phyloP scores from a whole-genome alignment of 495 filamentous ascomycete genomes.

The Penicillium alfredii region DNA sequence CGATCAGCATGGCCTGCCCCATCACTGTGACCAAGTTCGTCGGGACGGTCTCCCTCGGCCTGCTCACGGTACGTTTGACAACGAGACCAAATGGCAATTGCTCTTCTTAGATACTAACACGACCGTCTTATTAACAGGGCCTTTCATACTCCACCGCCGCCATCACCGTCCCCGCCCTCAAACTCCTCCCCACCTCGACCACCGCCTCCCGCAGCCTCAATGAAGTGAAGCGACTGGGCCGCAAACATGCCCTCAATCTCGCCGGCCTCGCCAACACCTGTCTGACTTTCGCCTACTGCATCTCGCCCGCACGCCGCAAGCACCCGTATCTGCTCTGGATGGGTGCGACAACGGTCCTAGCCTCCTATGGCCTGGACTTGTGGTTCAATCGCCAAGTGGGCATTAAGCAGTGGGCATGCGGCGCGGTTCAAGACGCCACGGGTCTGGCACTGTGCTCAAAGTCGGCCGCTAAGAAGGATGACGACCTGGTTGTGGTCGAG shows the following conservation, averaged over 20 bases:
- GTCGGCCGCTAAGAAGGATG: constrained; percentile 54
- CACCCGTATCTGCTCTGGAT: constrained; percentile 89
- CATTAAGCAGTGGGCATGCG: constrained; percentile 25
- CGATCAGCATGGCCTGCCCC: constrained; percentile 55
- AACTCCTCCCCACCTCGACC: constrained; percentile 66
- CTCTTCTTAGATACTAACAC: constrained; percentile 2
- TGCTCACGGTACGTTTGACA: constrained; percentile 65
- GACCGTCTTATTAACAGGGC: constrained; percentile 48
- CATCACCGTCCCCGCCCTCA: constrained; percentile 68
- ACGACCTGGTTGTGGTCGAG: constrained; percentile 54
- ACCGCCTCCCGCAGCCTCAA: constrained; percentile 59
- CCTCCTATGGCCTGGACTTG: constrained; percentile 52
- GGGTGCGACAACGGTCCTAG: constrained; percentile 47
- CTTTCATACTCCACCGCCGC: constrained; percentile 72
- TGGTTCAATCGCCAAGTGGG: constrained; percentile 39
- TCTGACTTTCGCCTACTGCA: constrained; percentile 63
- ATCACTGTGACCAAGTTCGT: constrained; percentile 82
- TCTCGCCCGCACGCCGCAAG: constrained; percentile 62
- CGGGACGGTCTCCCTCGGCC: constrained; percentile 77
- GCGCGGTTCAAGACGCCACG: constrained; percentile 25
- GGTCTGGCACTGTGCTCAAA: constrained; percentile 12
- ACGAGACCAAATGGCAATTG: no score
- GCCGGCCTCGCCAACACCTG: constrained; percentile 54
- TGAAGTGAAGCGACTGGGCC: constrained; percentile 53
- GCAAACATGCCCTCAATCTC: constrained; percentile 54